Evolutionary conservation across 768 basidiomycete species (phyloP).

Genomic region (Lactarius tabidus): DNA sequence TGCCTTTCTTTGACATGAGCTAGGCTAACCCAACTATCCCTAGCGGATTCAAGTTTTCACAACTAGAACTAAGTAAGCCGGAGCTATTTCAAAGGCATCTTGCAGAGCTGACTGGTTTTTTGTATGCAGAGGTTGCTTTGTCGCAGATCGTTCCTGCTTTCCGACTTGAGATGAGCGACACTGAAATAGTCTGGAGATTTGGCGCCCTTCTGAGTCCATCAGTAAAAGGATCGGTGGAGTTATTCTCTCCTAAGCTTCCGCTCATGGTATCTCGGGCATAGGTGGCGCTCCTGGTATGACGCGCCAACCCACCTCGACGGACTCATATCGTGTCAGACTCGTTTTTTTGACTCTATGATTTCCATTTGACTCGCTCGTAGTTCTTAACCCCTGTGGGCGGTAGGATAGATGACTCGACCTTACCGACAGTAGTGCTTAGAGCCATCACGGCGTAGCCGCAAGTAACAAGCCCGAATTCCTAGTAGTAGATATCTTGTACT

Average conservation of each 20-base stretch:
- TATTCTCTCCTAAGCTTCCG: background rate
- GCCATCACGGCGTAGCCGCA: no score
- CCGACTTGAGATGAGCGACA: background rate
- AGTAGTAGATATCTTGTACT: no score
- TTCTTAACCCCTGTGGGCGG: no score
- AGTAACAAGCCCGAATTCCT: no score
- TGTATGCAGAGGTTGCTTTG: background rate
- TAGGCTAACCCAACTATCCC: background rate
- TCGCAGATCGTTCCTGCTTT: background rate
- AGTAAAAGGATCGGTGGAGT: background rate
- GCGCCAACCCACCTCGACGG: no score
- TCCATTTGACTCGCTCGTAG: no score
- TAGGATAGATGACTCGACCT: no score
- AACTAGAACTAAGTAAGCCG: slow-evolving; percentile 8
- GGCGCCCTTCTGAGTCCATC: background rate
- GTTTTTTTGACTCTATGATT: no score
- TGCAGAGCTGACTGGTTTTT: slow-evolving; percentile 36
- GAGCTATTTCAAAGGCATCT: background rate
- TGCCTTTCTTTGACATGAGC: background rate
- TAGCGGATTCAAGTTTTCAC: slow-evolving; percentile 40
- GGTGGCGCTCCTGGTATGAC: background rate
- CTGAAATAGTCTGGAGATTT: background rate
- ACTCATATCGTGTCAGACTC: no score
- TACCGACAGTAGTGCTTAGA: no score
- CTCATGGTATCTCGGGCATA: background rate